Percentiles rank a stretch among this genome's conserved stretches.
These are phyloP conservation scores for Cyberlindnera nakhonratchasimensis DNA, from an alignment of 805 yeast genomes.

Conservation along the genomic window DNA sequence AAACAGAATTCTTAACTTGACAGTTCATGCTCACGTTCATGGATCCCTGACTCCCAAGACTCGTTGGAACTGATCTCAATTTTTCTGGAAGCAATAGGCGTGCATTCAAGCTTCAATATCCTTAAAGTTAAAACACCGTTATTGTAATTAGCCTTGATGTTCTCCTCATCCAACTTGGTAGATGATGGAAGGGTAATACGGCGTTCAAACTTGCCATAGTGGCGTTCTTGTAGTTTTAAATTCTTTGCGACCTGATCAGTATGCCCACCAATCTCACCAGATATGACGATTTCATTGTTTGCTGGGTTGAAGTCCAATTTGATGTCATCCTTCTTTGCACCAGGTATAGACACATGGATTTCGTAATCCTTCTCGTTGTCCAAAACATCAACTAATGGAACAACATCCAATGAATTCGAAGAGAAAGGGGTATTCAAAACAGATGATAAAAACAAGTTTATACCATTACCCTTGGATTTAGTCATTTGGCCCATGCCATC, in stretches of 20 bases:
- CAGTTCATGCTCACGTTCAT: neutral
- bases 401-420: conserved; percentile 25
- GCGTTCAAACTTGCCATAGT: conserved; percentile 41
- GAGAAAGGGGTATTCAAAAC: conserved; percentile 28
- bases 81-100: conserved; percentile 24
- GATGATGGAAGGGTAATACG: conserved; percentile 37
- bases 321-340: conserved; percentile 42
- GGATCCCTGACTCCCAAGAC: conserved; percentile 15
- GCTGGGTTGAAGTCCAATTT: conserved; percentile 45
- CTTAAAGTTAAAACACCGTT: conserved; percentile 43
- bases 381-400: conserved; percentile 45
- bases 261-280: conserved; percentile 40
- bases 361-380: conserved; percentile 41
- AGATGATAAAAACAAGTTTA: conserved; percentile 21
- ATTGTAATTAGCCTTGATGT: conserved; percentile 43
- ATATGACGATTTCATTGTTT: conserved; percentile 38
- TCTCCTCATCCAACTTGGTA: conserved; percentile 39
- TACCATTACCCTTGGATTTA: conserved; percentile 4
- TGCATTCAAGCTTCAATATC: conserved; percentile 37
- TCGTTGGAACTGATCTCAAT: conserved; percentile 31
- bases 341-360: conserved; percentile 44
- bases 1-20: conserved; percentile 2
- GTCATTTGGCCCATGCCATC: conserved; percentile 3
- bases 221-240: conserved; percentile 34
- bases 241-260: conserved; percentile 25